phyloP scores from a whole-genome alignment of 2,329 filamentous ascomycete species.

The Cercospora sojina region DNA sequence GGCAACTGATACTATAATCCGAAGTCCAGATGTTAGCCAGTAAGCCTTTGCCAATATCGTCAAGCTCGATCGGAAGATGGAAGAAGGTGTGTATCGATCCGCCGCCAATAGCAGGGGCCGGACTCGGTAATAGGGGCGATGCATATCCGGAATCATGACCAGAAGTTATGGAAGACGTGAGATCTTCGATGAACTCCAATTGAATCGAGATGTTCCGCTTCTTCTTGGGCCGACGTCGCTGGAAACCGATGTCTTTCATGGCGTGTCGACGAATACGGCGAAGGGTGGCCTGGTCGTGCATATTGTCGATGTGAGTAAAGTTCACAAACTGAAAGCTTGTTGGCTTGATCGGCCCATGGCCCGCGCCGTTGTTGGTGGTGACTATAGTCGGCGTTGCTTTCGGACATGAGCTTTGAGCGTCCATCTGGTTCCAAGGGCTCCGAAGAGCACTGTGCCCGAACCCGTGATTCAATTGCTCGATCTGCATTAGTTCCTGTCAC shows the following conservation, averaged over 20 bases:
- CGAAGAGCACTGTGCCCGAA: background rate
- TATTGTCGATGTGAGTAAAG: slow-evolving; percentile 6
- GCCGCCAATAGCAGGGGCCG: slow-evolving; percentile 11
- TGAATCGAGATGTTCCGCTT: slow-evolving; percentile 3
- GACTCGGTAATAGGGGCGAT: background rate
- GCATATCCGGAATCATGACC: background rate
- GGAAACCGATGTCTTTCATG: slow-evolving; percentile 17
- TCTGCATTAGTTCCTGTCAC: background rate
- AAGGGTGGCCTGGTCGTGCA: slow-evolving; percentile 3
- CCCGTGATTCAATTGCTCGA: background rate
- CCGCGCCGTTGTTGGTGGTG: background rate
- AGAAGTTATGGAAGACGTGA: background rate
- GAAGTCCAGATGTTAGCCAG: slow-evolving; percentile 6
- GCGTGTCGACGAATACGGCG: slow-evolving; percentile 17
- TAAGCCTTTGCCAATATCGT: slow-evolving; percentile 7
- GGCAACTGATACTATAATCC: background rate
- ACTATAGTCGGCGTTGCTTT: background rate
- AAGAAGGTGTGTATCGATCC: slow-evolving; percentile 12
- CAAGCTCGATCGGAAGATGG: slow-evolving; percentile 10
- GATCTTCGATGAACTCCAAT: background rate
- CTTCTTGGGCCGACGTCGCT: slow-evolving; percentile 16
- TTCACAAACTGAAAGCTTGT: slow-evolving; percentile 17
- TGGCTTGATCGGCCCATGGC: background rate
- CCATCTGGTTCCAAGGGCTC: background rate
- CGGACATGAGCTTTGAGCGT: background rate